phyloP scores from a whole-genome alignment of 1,284 basidiomycete species.

The Boletus sp. region DNA sequence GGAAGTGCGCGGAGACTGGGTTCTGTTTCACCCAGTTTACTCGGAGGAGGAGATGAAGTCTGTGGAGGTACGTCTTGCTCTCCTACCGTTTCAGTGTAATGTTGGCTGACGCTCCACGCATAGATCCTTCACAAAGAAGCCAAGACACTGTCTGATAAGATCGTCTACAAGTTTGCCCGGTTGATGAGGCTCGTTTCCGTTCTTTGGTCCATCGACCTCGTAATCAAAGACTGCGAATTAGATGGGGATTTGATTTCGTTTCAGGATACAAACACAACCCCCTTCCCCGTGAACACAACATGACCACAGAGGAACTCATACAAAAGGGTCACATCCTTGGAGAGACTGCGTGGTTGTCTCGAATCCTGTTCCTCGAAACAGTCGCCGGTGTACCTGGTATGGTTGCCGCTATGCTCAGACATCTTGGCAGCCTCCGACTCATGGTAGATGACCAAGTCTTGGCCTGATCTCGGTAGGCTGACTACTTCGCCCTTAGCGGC shows the following conservation, averaged over 20 bases:
- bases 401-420: conserved; percentile 88
- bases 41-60: conserved; percentile 76
- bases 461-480: conserved; percentile 14
- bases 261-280: conserved; percentile 80
- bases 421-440: conserved; percentile 80
- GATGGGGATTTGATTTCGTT: conserved; percentile 74
- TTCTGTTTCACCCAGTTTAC: conserved; percentile 84
- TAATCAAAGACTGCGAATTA: conserved; percentile 30
- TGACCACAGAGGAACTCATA: conserved; percentile 73
- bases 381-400: conserved; percentile 95
- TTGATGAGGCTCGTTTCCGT: conserved; percentile 49
- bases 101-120: conserved; percentile 5
- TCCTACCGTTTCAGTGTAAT: background rate
- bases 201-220: conserved; percentile 2
- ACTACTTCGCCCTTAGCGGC: conserved; percentile 50
- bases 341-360: conserved; percentile 79
- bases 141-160: conserved; percentile 70
- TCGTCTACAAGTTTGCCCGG: conserved; percentile 68
- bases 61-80: conserved; percentile 56
- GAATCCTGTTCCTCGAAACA: conserved; percentile 88
- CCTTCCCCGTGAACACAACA: conserved; percentile 60
- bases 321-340: conserved; percentile 74
- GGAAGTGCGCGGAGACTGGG: conserved; percentile 74
- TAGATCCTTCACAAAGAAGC: conserved; percentile 75
- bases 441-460: conserved; percentile 56